Percentiles rank a stretch among this genome's conserved stretches.
Conservation (phyloP, 2,329 filamentous ascomycete genomes). For the Fusarium sp. region DNA sequence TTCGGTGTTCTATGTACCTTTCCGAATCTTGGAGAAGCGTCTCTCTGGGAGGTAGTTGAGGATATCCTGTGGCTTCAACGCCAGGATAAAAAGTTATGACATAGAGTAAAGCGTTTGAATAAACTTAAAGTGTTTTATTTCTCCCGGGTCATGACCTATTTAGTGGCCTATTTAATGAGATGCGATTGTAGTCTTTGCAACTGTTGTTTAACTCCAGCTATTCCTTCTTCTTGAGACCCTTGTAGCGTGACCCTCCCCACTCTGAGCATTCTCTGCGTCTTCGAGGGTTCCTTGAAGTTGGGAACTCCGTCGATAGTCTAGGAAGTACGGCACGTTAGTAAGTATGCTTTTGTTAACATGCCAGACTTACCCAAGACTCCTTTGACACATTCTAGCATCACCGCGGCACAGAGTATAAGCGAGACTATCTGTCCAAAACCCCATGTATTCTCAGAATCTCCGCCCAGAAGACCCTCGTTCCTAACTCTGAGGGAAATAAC, state of each 20-base stretch:
- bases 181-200: too few relatives aligned
- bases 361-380: background rate
- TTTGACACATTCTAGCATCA: background rate
- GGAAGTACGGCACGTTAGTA: too few relatives aligned
- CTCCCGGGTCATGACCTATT: too few relatives aligned
- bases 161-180: too few relatives aligned
- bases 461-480: background rate
- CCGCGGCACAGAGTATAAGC: background rate
- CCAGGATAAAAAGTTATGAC: conserved; percentile 4
- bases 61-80: conserved; percentile 12
- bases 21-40: conserved; percentile 62
- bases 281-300: too few relatives aligned
- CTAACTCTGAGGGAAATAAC: background rate
- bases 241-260: too few relatives aligned
- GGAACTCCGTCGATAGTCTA: too few relatives aligned
- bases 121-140: too few relatives aligned
- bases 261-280: too few relatives aligned
- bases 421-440: background rate
- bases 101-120: background rate
- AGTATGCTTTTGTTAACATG: too few relatives aligned
- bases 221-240: too few relatives aligned
- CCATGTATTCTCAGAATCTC: background rate
- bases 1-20: conserved; percentile 61
- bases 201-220: too few relatives aligned
- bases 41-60: conserved; percentile 45